A percentile compares a stretch with the other conserved stretches of the same genome.
These are phyloP conservation scores for Didymella sp. DNA, from an alignment of 2,329 filamentous ascomycete species.

Conservation along the genomic window DNA sequence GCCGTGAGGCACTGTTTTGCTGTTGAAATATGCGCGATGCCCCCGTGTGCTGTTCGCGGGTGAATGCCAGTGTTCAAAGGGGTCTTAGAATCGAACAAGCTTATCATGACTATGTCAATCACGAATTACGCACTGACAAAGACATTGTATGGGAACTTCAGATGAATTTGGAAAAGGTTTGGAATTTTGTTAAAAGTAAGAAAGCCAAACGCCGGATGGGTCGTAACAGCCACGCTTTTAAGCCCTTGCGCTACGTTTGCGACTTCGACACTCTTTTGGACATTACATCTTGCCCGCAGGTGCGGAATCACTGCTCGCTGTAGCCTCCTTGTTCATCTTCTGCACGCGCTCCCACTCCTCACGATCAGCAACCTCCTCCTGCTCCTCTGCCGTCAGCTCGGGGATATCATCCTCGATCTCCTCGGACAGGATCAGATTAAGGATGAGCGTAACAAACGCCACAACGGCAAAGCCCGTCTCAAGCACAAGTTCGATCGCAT, in stretches of 20 bases:
- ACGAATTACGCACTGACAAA: no score
- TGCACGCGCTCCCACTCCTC: constrained; percentile 52
- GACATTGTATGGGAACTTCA: no score
- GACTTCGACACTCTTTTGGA: not conserved
- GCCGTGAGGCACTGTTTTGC: no score
- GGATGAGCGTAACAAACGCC: constrained; percentile 72
- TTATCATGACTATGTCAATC: no score
- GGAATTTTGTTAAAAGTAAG: not conserved
- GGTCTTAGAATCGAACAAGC: no score
- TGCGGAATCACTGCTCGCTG: constrained; percentile 14
- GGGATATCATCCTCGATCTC: constrained; percentile 71
- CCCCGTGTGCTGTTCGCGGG: no score
- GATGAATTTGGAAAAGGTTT: no score
- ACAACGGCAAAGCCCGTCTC: constrained; percentile 73
- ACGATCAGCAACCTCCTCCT: constrained; percentile 47
- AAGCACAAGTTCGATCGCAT: constrained; percentile 63
- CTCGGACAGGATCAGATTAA: constrained; percentile 76
- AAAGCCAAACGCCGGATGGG: not conserved
- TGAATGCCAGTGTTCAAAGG: no score
- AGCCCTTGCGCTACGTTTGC: not conserved
- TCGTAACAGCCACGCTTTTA: not conserved
- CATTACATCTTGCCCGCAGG: not conserved
- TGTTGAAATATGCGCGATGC: no score
- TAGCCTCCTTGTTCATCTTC: constrained; percentile 33
- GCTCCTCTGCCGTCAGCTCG: constrained; percentile 53